These are phyloP conservation scores for Pinus taeda DNA, from an alignment of 75 land plant genomes.

Conservation along the genomic window DNA sequence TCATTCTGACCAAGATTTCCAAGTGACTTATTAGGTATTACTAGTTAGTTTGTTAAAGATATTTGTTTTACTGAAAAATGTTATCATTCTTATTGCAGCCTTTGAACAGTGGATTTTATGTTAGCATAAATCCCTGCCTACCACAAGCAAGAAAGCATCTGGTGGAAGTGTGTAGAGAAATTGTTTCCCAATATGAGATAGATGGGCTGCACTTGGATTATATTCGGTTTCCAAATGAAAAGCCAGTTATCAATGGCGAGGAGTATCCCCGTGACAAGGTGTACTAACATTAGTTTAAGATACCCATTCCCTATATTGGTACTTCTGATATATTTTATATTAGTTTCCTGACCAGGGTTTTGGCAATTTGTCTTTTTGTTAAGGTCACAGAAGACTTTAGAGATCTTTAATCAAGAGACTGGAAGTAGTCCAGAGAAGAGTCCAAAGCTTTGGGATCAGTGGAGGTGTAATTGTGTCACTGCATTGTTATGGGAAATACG, in stretches of 20 bases:
- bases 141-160: slow-evolving; percentile 14
- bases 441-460: slow-evolving; percentile 12
- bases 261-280: slow-evolving; percentile 17
- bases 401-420: slow-evolving; percentile 9
- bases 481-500: slow-evolving; percentile 10
- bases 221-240: slow-evolving; percentile 19
- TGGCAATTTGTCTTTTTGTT: neutral
- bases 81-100: slow-evolving; percentile 7
- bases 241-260: slow-evolving; percentile 11
- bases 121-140: slow-evolving; percentile 16
- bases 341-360: too few species aligned
- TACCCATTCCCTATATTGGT: too few species aligned
- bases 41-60: too few species aligned
- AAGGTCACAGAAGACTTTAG: slow-evolving; percentile 16
- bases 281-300: neutral
- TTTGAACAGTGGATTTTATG: slow-evolving; percentile 15
- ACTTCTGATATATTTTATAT: too few species aligned
- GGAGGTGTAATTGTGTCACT: slow-evolving; percentile 16
- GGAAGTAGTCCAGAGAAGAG: slow-evolving; percentile 9
- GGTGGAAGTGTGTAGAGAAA: slow-evolving; percentile 9
- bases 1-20: too few species aligned
- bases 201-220: slow-evolving; percentile 18
- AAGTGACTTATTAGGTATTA: too few species aligned
- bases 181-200: slow-evolving; percentile 10
- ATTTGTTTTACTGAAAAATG: too few species aligned